phyloP scores from a whole-genome alignment of 129 eudicot genomes.

The Heracleum sosnowskyi region DNA sequence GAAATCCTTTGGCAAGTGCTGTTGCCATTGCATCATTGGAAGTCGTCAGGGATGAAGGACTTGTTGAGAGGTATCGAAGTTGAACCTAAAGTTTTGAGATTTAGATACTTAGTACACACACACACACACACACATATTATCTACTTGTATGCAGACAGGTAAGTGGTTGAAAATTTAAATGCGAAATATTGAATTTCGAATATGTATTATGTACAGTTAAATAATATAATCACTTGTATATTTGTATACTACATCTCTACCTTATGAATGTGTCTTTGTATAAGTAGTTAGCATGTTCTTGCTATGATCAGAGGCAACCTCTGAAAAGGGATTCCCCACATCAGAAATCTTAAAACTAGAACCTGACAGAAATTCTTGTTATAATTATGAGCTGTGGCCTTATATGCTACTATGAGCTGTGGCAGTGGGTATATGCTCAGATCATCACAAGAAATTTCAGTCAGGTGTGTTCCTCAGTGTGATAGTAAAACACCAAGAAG shows the following conservation, averaged over 20 bases:
- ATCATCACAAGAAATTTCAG: too few relatives aligned
- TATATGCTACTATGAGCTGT: too few relatives aligned
- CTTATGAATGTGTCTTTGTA: background rate
- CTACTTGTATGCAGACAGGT: background rate
- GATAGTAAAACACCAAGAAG: too few relatives aligned
- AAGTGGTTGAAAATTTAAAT: background rate
- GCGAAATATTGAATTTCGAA: background rate
- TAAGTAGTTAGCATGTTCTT: background rate
- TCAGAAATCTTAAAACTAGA: too few relatives aligned
- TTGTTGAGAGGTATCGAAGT: constrained; percentile 66
- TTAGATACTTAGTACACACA: too few relatives aligned
- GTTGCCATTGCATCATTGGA: constrained; percentile 91
- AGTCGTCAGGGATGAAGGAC: constrained; percentile 80
- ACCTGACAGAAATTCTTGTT: too few relatives aligned
- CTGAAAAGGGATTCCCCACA: too few relatives aligned
- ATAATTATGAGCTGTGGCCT: too few relatives aligned
- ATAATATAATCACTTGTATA: background rate
- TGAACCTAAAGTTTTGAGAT: background rate
- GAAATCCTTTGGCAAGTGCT: constrained; percentile 92
- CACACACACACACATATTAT: too few relatives aligned
- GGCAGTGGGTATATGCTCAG: too few relatives aligned
- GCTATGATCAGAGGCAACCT: background rate
- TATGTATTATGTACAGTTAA: background rate
- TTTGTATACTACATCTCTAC: background rate
- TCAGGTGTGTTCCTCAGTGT: too few relatives aligned